Conservation (phyloP, 805 yeast genomes). For the Sugiyamaella valdiviana region DNA sequence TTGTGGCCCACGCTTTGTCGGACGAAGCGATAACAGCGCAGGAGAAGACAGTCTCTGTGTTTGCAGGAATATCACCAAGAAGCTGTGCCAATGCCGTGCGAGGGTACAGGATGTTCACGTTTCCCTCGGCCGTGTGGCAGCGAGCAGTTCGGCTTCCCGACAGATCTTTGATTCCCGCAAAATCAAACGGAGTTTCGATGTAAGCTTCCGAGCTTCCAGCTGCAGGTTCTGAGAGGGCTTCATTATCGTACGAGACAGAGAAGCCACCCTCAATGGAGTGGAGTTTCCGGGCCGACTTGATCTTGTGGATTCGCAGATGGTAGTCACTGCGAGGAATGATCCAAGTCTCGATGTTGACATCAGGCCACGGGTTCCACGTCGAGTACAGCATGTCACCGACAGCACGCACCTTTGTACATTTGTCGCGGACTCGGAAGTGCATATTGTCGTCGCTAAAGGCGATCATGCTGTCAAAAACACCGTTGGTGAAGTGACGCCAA, state of each 20-base stretch:
- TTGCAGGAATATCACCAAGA: conserved; percentile 7
- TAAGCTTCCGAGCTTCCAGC: background rate
- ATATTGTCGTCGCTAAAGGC: conserved; percentile 20
- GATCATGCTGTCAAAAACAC: conserved; percentile 20
- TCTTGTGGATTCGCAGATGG: conserved; percentile 21
- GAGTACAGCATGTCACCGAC: conserved; percentile 12
- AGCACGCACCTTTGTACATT: conserved; percentile 6
- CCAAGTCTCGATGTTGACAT: conserved; percentile 21
- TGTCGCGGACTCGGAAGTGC: conserved; percentile 14
- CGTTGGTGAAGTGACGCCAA: conserved; percentile 6
- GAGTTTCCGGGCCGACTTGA: conserved; percentile 9
- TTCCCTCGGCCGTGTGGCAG: conserved; percentile 12
- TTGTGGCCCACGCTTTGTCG: background rate
- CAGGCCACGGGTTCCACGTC: conserved; percentile 19
- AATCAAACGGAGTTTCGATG: conserved; percentile 3
- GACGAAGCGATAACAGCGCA: conserved; percentile 11
- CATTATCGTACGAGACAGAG: conserved; percentile 6
- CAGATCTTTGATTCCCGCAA: conserved; percentile 6
- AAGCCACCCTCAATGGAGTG: conserved; percentile 20
- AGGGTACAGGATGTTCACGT: conserved; percentile 12
- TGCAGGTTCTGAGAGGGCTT: background rate
- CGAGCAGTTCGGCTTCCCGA: conserved; percentile 3
- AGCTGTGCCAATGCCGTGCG: conserved; percentile 15
- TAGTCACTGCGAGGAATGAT: conserved; percentile 18
- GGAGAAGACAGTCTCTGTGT: conserved; percentile 4